These are phyloP conservation scores for Annona cherimola DNA, from an alignment of 164 flowering plant species.

Conservation along the genomic window DNA sequence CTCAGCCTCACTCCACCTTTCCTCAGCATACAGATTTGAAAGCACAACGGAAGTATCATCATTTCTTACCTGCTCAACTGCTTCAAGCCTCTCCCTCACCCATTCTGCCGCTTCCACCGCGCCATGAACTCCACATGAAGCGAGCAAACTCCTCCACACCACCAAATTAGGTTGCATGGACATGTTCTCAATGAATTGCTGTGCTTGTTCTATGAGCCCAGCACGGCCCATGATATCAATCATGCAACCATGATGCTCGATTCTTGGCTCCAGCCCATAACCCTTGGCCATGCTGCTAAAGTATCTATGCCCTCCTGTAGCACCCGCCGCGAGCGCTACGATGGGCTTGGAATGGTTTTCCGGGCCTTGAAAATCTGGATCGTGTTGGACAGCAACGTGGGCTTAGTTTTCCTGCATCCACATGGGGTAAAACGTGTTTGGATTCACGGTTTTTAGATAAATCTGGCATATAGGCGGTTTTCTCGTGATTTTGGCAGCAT, in stretches of 20 bases:
- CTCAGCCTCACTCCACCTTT: constrained; percentile 43
- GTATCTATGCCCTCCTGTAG: constrained; percentile 28
- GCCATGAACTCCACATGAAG: constrained; percentile 36
- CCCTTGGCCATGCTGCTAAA: constrained; percentile 33
- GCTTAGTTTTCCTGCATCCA: too few relatives aligned
- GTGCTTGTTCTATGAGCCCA: constrained; percentile 38
- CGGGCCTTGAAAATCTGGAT: too few relatives aligned
- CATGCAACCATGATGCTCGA: constrained; percentile 53
- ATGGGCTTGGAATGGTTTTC: too few relatives aligned
- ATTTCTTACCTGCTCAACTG: constrained; percentile 29
- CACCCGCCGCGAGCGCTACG: too few relatives aligned
- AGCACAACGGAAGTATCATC: constrained; percentile 36
- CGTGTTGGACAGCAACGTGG: too few relatives aligned
- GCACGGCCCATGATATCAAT: constrained; percentile 41
- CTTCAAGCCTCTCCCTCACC: constrained; percentile 46
- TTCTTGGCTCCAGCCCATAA: constrained; percentile 32
- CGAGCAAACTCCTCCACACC: constrained; percentile 52
- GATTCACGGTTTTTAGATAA: too few relatives aligned
- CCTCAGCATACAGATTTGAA: constrained; percentile 52
- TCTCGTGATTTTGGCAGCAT: too few relatives aligned
- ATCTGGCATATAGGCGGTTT: too few relatives aligned
- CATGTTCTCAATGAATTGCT: constrained; percentile 29
- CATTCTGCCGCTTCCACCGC: constrained; percentile 33
- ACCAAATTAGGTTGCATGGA: constrained; percentile 39
- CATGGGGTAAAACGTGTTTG: too few relatives aligned